Evolutionary conservation across 805 yeast genomes (phyloP).

Genomic region (Sugiyamaella lignohabitans): DNA sequence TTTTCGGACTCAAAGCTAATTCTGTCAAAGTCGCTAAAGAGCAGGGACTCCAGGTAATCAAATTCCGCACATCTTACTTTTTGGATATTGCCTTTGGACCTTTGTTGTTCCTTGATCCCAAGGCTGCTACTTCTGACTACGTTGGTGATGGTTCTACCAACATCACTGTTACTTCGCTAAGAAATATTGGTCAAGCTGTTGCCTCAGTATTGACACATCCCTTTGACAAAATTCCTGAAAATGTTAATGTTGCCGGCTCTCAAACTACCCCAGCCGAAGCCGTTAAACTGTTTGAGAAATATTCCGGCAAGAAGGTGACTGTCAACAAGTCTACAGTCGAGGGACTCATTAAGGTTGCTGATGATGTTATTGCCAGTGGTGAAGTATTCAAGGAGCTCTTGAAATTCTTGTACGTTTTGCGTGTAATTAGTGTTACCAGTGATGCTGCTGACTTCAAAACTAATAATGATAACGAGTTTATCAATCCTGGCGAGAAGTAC

Average conservation of each 20-base stretch:
- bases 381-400: neutral
- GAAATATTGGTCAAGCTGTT: slow-evolving; percentile 24
- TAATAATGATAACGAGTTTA: slow-evolving; percentile 19
- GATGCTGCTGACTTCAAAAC: slow-evolving; percentile 3
- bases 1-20: slow-evolving; percentile 15
- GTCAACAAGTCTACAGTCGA: slow-evolving; percentile 9
- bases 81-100: slow-evolving; percentile 10
- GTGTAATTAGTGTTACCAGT: slow-evolving; percentile 5
- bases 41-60: slow-evolving; percentile 24
- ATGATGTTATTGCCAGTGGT: slow-evolving; percentile 2
- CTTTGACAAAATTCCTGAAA: slow-evolving; percentile 20
- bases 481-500: slow-evolving; percentile 25
- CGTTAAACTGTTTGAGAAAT: slow-evolving; percentile 18
- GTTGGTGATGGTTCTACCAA: neutral
- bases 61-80: slow-evolving; percentile 21
- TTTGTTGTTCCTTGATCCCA: slow-evolving; percentile 2
- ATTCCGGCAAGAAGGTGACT: slow-evolving; percentile 18
- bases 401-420: slow-evolving; percentile 1
- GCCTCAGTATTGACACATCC: slow-evolving; percentile 22
- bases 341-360: slow-evolving; percentile 9
- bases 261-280: slow-evolving; percentile 13
- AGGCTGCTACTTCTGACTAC: neutral
- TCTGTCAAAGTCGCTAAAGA: slow-evolving; percentile 17
- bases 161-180: slow-evolving; percentile 17
- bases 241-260: slow-evolving; percentile 16